Base-by-base conservation (phyloP, 2,329 filamentous ascomycete species). In the Neonectria coccinea region DNA sequence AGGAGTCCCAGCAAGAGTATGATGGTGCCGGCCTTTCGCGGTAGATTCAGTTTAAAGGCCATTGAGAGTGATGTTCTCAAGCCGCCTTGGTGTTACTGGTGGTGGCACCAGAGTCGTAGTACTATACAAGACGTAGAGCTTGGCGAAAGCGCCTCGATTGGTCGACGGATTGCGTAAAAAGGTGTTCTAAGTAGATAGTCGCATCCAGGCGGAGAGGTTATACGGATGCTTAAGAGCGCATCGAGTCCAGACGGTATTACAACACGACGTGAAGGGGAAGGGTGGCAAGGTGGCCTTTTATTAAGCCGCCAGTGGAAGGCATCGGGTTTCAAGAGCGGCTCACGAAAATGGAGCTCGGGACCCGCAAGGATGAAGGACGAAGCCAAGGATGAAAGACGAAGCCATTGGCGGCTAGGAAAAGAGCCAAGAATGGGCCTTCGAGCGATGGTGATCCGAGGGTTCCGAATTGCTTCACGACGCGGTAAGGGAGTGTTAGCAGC, bases 381-480 rank as follows among this genome's bases (percentile, higher is more conserved):
- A 33, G 42, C 22, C 27, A 33, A 14, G 11, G 11, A 18, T 11
- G 27, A 18, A 10, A 33, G n/a, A 61, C 36, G 58, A 52, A 33
- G 42, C 22, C 52, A 50, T 27, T 54, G 52, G 55, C 12, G 44
- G 36, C 25, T 22, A 55, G 27, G 48, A 18, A 42, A 55, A 41
- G n/a, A 52, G 54, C 22, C 52, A 50, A 42, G 56, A 31, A 50
- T 25, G 36, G 11, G 10, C 12, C 18, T 16, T 39, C 42, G 47
- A 5, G 47, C 44, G 25, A 67, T 67, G 36, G n/a, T n/a, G n/a
- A 42, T 20, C 72, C 72, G 71, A 69, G 39, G 67, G 67, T 72
- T 75, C 73, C 74, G 73, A 73, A 71, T 74, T 69, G 64, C 71
- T 72, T 74, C 70, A 68, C 67, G 27, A 62, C 57, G 61, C 56